Conservation (phyloP, 1,284 basidiomycete species). For the Golubevia sp. region DNA sequence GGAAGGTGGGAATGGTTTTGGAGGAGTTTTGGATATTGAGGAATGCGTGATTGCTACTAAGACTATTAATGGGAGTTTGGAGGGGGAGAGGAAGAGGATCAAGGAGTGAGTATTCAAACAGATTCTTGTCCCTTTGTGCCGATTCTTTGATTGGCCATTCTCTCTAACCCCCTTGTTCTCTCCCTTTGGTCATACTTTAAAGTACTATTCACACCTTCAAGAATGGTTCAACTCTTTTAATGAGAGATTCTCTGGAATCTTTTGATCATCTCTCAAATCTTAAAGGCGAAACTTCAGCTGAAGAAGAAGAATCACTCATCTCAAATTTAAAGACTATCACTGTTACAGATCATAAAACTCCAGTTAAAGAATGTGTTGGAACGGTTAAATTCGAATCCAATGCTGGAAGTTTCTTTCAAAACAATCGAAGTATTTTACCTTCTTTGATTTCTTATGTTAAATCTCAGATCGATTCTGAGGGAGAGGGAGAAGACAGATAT, state of each 20-base stretch:
- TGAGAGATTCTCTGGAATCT: conserved; percentile 78
- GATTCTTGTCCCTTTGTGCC: too few species aligned
- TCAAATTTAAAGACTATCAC: conserved; percentile 68
- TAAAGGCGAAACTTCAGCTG: conserved; percentile 9
- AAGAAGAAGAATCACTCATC: conserved; percentile 15
- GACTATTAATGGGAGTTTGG: conserved; percentile 75
- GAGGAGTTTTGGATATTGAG: conserved; percentile 88
- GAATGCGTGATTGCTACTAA: conserved; percentile 92
- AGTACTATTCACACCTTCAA: conserved; percentile 83
- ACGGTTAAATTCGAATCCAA: conserved; percentile 82
- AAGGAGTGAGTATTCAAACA: conserved; percentile 74
- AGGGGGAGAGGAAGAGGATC: conserved; percentile 71
- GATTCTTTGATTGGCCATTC: not conserved
- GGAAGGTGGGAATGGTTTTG: conserved; percentile 69
- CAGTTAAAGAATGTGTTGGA: conserved; percentile 83
- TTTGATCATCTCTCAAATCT: conserved; percentile 17
- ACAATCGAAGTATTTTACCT: conserved; percentile 90
- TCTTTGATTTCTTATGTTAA: conserved; percentile 81
- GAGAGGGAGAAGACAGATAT: conserved; percentile 14
- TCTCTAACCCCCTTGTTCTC: conserved; percentile 10
- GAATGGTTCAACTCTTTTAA: conserved; percentile 84
- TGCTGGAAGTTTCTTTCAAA: conserved; percentile 89
- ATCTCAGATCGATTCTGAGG: conserved; percentile 66
- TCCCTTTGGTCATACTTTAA: conserved; percentile 1
- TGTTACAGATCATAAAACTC: conserved; percentile 79